Evolutionary conservation across 2,329 filamentous ascomycete genomes (phyloP).

Genomic region (Cladosporium halotolerans): DNA sequence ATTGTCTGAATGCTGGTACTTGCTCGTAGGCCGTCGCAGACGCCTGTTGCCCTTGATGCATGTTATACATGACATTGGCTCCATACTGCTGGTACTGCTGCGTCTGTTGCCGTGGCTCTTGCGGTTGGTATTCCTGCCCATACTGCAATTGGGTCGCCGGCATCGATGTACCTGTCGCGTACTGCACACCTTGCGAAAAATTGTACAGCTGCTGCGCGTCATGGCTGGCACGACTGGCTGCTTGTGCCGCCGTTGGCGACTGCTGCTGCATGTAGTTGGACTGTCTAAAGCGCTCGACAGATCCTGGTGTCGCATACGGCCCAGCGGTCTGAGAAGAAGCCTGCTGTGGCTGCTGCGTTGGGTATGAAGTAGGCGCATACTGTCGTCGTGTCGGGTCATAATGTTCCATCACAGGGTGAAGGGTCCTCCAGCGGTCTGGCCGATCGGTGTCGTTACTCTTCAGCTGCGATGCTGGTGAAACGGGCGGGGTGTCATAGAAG

Average conservation of each 20-base stretch:
- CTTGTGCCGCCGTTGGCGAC: conserved; percentile 37
- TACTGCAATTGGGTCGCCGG: conserved; percentile 52
- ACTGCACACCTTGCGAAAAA: conserved; percentile 52
- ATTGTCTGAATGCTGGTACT: conserved; percentile 64
- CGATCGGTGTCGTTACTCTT: conserved; percentile 12
- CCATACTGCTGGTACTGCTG: conserved; percentile 55
- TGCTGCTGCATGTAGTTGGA: conserved; percentile 38
- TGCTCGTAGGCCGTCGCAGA: conserved; percentile 59
- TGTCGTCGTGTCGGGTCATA: conserved; percentile 30
- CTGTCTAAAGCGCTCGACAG: conserved; percentile 45
- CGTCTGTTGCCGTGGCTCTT: conserved; percentile 53
- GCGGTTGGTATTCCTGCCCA: conserved; percentile 33
- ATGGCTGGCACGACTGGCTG: conserved; percentile 33
- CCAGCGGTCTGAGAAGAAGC: conserved; percentile 30
- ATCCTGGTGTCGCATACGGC: conserved; percentile 39
- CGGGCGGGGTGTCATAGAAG: conserved; percentile 13
- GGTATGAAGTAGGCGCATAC: conserved; percentile 28
- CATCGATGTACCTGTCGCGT: conserved; percentile 51
- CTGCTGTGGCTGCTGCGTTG: conserved; percentile 23
- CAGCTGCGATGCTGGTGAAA: conserved; percentile 11
- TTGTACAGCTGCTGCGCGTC: conserved; percentile 37
- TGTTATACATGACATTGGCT: conserved; percentile 71
- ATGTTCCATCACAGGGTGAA: conserved; percentile 29
- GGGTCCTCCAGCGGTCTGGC: conserved; percentile 10
- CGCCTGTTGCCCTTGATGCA: conserved; percentile 49